These are phyloP conservation scores for Blastocystis sp. DNA, from an alignment of 352 stramenopile genomes.

Conservation along the genomic window DNA sequence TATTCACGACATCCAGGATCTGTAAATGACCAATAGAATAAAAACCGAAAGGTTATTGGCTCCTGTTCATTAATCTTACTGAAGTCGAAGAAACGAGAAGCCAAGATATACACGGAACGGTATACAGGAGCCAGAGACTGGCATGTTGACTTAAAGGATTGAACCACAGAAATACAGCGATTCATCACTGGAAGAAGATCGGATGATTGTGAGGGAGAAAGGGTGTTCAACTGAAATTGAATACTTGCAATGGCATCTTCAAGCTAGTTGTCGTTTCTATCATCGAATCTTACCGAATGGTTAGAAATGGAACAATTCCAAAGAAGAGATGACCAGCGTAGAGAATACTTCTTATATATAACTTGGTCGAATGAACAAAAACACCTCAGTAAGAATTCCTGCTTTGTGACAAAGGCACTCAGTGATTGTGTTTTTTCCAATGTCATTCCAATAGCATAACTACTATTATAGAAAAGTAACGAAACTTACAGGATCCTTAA, in stretches of 20 bases:
- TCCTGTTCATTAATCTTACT: background rate
- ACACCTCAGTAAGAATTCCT: background rate
- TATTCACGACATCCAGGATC: background rate
- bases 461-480: background rate
- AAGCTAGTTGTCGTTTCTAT: background rate
- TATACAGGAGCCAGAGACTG: background rate
- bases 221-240: background rate
- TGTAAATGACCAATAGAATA: background rate
- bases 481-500: background rate
- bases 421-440: background rate
- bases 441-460: background rate
- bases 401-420: background rate
- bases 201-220: background rate
- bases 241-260: background rate
- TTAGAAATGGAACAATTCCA: constrained; percentile 29
- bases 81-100: background rate
- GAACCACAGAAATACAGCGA: background rate
- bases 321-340: constrained; percentile 23
- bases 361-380: background rate
- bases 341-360: constrained; percentile 22
- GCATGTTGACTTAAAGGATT: background rate
- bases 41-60: background rate
- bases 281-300: background rate
- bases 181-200: background rate
- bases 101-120: background rate